phyloP scores from a whole-genome alignment of 2,329 filamentous ascomycete genomes.

The Fusarium udum region DNA sequence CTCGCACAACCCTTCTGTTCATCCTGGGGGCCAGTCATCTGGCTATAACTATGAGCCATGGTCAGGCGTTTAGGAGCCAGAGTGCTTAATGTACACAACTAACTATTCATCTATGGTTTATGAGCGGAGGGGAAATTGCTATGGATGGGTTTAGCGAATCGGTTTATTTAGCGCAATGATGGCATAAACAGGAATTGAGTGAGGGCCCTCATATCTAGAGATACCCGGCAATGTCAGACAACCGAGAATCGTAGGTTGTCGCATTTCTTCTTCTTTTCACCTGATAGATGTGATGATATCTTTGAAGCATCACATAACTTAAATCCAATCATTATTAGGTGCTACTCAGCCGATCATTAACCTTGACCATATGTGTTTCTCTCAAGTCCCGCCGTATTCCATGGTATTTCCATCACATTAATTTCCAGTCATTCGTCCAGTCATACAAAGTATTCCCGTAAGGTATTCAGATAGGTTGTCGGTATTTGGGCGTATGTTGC shows the following conservation, averaged over 20 bases:
- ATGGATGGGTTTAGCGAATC: background rate
- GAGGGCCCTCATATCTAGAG: slow-evolving; percentile 4
- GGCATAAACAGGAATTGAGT: background rate
- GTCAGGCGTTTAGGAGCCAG: slow-evolving; percentile 13
- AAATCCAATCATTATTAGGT: slow-evolving; percentile 2
- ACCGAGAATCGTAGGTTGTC: background rate
- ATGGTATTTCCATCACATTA: slow-evolving; percentile 23
- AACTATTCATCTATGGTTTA: background rate
- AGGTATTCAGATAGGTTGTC: background rate
- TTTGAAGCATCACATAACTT: background rate
- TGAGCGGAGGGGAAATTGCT: background rate
- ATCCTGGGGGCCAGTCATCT: slow-evolving; percentile 32
- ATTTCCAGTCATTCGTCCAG: background rate
- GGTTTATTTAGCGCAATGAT: background rate
- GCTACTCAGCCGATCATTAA: background rate
- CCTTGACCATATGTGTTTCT: background rate
- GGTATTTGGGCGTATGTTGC: too few relatives aligned
- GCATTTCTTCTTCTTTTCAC: background rate
- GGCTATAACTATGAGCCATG: slow-evolving; percentile 42
- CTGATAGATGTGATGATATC: background rate
- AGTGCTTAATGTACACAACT: background rate
- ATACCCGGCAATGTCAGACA: slow-evolving; percentile 9
- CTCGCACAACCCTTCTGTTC: slow-evolving; percentile 27
- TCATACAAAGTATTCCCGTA: background rate
- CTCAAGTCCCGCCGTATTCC: background rate